Base-by-base conservation (phyloP, 257 asterid species). In the Solanum ossicruentum region DNA sequence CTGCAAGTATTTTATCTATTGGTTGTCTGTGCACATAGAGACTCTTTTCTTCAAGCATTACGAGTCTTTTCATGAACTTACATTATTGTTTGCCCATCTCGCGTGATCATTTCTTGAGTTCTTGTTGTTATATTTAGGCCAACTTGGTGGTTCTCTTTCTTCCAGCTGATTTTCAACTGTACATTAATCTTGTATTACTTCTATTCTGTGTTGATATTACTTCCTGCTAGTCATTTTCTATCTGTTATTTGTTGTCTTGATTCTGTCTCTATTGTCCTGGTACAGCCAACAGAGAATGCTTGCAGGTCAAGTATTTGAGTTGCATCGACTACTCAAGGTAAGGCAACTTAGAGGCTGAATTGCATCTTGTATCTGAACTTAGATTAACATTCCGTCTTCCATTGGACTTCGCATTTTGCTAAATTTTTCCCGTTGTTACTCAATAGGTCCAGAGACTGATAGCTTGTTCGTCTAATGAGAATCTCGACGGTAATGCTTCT, bases 281-380 rank as follows among this genome's bases (percentile, higher is more conserved):
- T 88, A 83, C 94, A 96, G 99, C 83, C 99, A 95, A 83, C 98
- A 95, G 88, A 87, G 97, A 87, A 92, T 84, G 70, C 95, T 96
- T 88, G 98, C 97, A n/a, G 94, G 93, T 87, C 99, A 96, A 93
- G 91, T 96, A 26, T 96, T 96, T 49, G 99, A 96, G 93, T 90
- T 96, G 98, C 99, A 96, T 86, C 88, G 97, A 90, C 85, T 96
- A 86, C 84, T 96, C 41, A 92, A 93, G 99, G 99, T 94, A 84
- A 11, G 61, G 10, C 47, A 52, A 47, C 26, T 77, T 51, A 8
- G 12, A 77, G 45, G 21, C 23, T 51, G 82, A 51, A 4, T 77
- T 0, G 5, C 82, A 23, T 77, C 23, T 23, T 26, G 9, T 49
- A 77, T 51, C 63, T 15, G 21, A 3, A 16, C 13, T 52, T 26